Base-by-base conservation (phyloP, 352 stramenopile species). In the Pythium aristosporum region DNA sequence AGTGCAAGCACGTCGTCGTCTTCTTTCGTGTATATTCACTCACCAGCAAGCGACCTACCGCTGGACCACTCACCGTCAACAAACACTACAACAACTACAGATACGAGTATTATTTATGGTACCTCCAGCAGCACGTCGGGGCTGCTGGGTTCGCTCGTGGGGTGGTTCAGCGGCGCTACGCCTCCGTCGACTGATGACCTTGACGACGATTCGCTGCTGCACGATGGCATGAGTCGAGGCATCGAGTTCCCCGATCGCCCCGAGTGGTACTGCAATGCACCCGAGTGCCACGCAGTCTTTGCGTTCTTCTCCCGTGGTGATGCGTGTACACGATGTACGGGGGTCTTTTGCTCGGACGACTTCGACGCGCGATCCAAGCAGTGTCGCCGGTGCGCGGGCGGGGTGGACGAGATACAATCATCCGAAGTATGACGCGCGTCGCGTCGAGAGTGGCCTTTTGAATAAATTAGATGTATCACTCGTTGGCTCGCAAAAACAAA, bases 231-330 rank as follows among this genome's bases (percentile, higher is more conserved):
- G n/a, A 20, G 23, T 6, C 28, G 42, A 42, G 20, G 54, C 13
- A 61, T 72, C 9, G 54, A 72, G 51, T 89, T 92, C 36, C 79
- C 84, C 0, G 74, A 88, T 60, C 71, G 79, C 0, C 82, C 84
- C 15, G 66, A 73, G 56, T 92, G 84, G 84, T 92, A 90, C 53
- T 92, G 84, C 71, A 91, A 92, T 51, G 72, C 76, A 11, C 41
- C 51, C 1, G 57, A 74, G 3, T 92, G 84, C 57, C 82, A 91
- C 63, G 63, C 51, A 9, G 79, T 92, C 13, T 92, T 92, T 37
- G 69, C 73, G 6, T 78, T 92, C 62, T 91, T 91, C 55, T 75
- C 78, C 0, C 75, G 85, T 25, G 71, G 70, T 5, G 68, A 76
- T 25, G 72, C 85, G 21, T 92, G 84, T 53, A 51, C 21, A 13